Evolutionary conservation across 345 rosid genomes (phyloP), one percentile per base, ranked within the genome.

Genomic region (Lepidium didymum): DNA sequence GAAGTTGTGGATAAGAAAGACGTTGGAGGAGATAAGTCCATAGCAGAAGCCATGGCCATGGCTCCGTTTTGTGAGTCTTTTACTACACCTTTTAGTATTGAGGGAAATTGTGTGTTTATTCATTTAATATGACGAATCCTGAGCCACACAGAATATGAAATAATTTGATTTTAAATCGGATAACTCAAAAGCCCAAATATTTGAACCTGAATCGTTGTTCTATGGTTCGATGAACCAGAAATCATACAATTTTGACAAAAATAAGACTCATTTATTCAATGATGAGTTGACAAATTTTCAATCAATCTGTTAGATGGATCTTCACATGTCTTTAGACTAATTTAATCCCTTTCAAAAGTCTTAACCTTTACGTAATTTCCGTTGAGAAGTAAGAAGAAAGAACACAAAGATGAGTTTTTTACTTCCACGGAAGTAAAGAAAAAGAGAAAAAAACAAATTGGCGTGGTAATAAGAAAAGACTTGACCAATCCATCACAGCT

Each of bases 1-100:
- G 75, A 19, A 31, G 72, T 68, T 61, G 36, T 49, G 78, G 87
- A 83, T 81, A 77, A 83, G 83, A 79, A 66, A 60, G 62, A 57
- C 34, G 70, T 49, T 58, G 72, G 84, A 52, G 78, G 81, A 72
- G 83, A 77, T 72, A 63, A 44, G 70, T 77, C 77, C 62, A 62
- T 69, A 41, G 78, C 68, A 62, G 67, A 65, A 52, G 78, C 74
- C 79, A 77, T 73, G 77, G 66, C 62, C 56, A 33, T 35, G 53
- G 68, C 58, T 40, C 52, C 63, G 44, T 56, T 29, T 29, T 29
- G 31, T 15, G 11, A 29, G 40, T 62, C 58, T 67, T 14, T 0
- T 29, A 5, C 33, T 5, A 10, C 14, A 60, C 56, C 19, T 62
- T 10, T 50, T 47, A 27, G 45, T 54, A 57, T 68, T 51, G 49